Conservation (phyloP, 208 protist genomes). For the Borovskyia barvae region DNA sequence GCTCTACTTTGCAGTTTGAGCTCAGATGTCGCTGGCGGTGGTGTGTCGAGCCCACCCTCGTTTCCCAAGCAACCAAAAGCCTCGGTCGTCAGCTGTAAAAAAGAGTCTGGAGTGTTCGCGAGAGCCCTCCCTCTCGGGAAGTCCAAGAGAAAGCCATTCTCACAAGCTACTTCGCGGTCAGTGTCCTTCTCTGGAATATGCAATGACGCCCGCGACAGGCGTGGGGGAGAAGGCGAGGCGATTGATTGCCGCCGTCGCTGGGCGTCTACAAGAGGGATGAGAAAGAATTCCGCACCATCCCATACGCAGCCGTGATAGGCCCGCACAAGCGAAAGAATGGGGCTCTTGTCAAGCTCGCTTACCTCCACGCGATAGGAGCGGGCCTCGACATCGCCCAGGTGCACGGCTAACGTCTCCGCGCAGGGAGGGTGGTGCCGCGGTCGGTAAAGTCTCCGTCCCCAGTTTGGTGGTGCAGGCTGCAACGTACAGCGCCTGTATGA, state of each 20-base stretch:
- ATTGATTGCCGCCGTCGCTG: not conserved
- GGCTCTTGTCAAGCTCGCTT: conserved; percentile 13
- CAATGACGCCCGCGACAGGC: too few relatives aligned
- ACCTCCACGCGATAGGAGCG: conserved; percentile 31
- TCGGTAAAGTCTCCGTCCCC: not conserved
- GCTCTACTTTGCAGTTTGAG: not conserved
- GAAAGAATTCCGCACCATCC: conserved; percentile 39
- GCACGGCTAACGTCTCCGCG: conserved; percentile 22
- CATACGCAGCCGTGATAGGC: conserved; percentile 20
- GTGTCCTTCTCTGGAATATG: too few relatives aligned
- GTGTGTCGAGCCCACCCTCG: not conserved
- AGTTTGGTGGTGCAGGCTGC: not conserved
- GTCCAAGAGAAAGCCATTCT: conserved; percentile 5
- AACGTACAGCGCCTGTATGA: too few relatives aligned
- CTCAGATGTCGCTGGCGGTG: not conserved
- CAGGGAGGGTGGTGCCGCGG: conserved; percentile 1
- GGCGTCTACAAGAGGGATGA: conserved; percentile 26
- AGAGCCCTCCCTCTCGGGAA: conserved; percentile 3
- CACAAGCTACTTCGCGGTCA: conserved; percentile 8
- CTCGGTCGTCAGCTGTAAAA: conserved; percentile 9
- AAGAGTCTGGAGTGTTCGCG: conserved; percentile 1
- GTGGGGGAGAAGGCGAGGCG: not conserved
- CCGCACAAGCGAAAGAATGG: conserved; percentile 23
- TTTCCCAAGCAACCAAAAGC: conserved; percentile 3
- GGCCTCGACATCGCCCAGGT: conserved; percentile 34